phyloP scores from a whole-genome alignment of 495 filamentous ascomycete genomes.

The Hypoxylon fuscum region DNA sequence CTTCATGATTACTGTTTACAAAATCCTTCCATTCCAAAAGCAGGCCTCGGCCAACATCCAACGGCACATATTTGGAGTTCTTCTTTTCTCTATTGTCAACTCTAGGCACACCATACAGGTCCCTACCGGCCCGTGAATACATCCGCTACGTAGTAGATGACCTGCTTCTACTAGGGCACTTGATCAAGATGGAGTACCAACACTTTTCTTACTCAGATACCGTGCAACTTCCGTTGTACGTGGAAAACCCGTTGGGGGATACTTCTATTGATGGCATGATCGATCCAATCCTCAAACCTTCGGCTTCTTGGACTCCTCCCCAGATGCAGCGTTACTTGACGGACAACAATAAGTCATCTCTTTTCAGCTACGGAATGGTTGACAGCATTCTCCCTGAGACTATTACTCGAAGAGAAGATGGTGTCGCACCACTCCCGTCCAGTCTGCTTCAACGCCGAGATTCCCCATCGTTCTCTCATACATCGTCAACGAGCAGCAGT shows the following conservation, averaged over 20 bases:
- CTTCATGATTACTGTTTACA: slow-evolving; percentile 12
- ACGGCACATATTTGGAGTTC: slow-evolving; percentile 6
- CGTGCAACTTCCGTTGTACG: slow-evolving; percentile 19
- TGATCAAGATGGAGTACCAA: slow-evolving; percentile 30
- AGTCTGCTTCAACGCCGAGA: slow-evolving; percentile 38
- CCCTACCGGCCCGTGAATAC: slow-evolving; percentile 1
- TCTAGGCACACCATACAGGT: neutral
- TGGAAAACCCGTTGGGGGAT: slow-evolving; percentile 21
- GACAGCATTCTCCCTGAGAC: slow-evolving; percentile 21
- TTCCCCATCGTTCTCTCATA: slow-evolving; percentile 49
- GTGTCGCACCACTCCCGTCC: slow-evolving; percentile 28
- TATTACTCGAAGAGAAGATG: slow-evolving; percentile 21
- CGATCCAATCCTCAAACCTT: slow-evolving; percentile 30
- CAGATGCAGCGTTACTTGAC: slow-evolving; percentile 43
- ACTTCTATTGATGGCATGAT: slow-evolving; percentile 24
- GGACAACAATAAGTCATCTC: slow-evolving; percentile 35
- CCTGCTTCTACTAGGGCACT: neutral
- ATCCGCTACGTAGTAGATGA: neutral
- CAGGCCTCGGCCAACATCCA: slow-evolving; percentile 21
- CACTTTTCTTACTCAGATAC: slow-evolving; percentile 18
- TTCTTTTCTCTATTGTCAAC: neutral
- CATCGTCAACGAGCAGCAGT: slow-evolving; percentile 49
- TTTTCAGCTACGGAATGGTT: slow-evolving; percentile 38
- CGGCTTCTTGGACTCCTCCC: slow-evolving; percentile 15
- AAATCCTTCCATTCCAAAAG: slow-evolving; percentile 15